Conservation (phyloP, 768 basidiomycete genomes). For the Tylopilus rubrobrunneus region DNA sequence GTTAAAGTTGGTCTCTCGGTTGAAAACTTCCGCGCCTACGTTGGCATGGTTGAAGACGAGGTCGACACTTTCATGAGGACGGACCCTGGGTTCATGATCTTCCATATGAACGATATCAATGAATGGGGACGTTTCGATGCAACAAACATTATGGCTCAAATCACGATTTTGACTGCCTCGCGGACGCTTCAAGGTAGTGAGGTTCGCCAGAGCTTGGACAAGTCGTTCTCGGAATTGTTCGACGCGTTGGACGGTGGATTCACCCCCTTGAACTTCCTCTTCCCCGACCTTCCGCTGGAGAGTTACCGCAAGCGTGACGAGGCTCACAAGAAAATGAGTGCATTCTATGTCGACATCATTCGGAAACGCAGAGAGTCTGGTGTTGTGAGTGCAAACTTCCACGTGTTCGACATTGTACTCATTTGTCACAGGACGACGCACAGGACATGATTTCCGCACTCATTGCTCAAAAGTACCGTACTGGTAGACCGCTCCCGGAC, state of each 20-base stretch:
- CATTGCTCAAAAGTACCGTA: conserved; percentile 77
- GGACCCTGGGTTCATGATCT: conserved; percentile 60
- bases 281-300: conserved; percentile 87
- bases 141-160: conserved; percentile 71
- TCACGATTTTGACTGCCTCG: conserved; percentile 93
- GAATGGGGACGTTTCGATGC: conserved; percentile 80
- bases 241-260: conserved; percentile 93
- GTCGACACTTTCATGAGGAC: conserved; percentile 65
- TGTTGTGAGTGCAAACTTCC: conserved; percentile 31
- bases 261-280: conserved; percentile 92
- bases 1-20: conserved; percentile 93
- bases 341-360: conserved; percentile 89
- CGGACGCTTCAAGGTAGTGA: conserved; percentile 92
- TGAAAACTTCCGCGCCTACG: conserved; percentile 86
- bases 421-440: conserved; percentile 53
- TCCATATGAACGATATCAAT: conserved; percentile 61
- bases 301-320: conserved; percentile 86
- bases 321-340: conserved; percentile 90
- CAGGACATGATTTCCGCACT: conserved; percentile 93
- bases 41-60: conserved; percentile 75
- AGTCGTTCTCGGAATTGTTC: conserved; percentile 80
- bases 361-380: conserved; percentile 56
- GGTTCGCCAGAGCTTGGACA: conserved; percentile 74
- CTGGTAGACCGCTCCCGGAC: conserved; percentile 73
- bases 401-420: background rate